Base-by-base conservation (phyloP, 1,284 basidiomycete species). In the Ceratobasidium sp. region DNA sequence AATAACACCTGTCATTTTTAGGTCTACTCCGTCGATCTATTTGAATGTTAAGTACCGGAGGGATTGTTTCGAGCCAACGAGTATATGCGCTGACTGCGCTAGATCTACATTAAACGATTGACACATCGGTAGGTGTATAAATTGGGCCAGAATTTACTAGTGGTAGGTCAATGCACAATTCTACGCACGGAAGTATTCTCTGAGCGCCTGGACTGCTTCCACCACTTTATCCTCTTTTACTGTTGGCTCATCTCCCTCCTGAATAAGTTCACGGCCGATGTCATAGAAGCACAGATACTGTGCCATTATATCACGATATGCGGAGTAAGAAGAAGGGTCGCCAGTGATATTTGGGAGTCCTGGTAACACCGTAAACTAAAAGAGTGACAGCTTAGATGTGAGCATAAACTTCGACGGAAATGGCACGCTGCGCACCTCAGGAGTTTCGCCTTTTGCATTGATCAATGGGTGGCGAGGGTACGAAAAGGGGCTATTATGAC, bases 401-500 rank as follows among this genome's bases (percentile, higher is more conserved):
- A 42, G 40, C 33, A 33, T 20, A 33, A 28, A 33, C 15, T 5
- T 26, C 28, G 28, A 5, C n/a, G 26, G 28, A 52, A 26, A 26
- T n/a, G 15, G 40, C 15, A 17, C 5, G 40, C 13, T 10, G 23
- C 70, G 15, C 33, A 71, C 69, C 7, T 9, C 3, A 40, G 69
- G 69, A n/a, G n/a, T 10, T 59, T 71, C 69, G 6, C 69, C 69
- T 40, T 71, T 28, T 9, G n/a, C 38, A 59, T 71, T 71, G 7
- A 71, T 13, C 20, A 71, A 15, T 13, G 26, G 17, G 48, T 73
- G 70, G 4, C n/a, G 6, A 46, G 44, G 20, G 26, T 20, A 10
- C 7, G 33, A 17, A 13, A 12, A 1, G 28, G 50, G 20, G 17
- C 5, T 20, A 17, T 28, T 48, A 56, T 46, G 46, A 15, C n/a